Base-by-base conservation (phyloP, 129 eudicot species). In the Flaveria bidentis region DNA sequence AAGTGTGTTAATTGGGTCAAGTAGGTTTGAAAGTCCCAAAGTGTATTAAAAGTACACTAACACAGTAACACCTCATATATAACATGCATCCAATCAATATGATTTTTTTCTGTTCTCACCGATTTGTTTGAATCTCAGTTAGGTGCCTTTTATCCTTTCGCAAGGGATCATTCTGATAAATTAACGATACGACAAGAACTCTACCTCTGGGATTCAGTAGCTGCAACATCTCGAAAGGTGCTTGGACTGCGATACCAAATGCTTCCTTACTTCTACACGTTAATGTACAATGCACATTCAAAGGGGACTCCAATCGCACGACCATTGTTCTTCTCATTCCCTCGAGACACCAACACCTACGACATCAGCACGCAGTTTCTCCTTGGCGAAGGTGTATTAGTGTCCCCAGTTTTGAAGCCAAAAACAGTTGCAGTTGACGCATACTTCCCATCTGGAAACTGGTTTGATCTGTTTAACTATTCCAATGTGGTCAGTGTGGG, bases 141-240 rank as follows among this genome's bases (percentile, higher is more conserved):
- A 55, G 98, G 98, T 39, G 98, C 98, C 9, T 93, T 93, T 46
- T 93, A 93, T 82, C 97, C 98, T 9, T 93, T 93, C 73, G 68
- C 96, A 23, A 85, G 97, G 69, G 97, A 90, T 74, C 98, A 93
- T 76, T 71, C 97, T 0, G 80, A 49, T 0, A 84, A 47, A 15
- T 30, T 7, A 25, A 55, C 80, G 28, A 65, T 18, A 26, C 85
- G 85, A 16, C 98, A 93, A 81, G 98, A 93, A 82, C 96, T 93
- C 14, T 90, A 88, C 67, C 70, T 81, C n/a, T 93, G 97, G 97
- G 82, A 85, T 13, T 93, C 97, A n/a, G 98, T 93, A 30, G 92
- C 98, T 8, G 88, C 80, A 70, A 66, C 97, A 58, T 90, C 95
- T 17, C 74, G 87, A 67, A 85, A 93, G 74, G 98, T 84, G 46